phyloP scores from a whole-genome alignment of 2,329 filamentous ascomycete species.

The Trichophyton simii region DNA sequence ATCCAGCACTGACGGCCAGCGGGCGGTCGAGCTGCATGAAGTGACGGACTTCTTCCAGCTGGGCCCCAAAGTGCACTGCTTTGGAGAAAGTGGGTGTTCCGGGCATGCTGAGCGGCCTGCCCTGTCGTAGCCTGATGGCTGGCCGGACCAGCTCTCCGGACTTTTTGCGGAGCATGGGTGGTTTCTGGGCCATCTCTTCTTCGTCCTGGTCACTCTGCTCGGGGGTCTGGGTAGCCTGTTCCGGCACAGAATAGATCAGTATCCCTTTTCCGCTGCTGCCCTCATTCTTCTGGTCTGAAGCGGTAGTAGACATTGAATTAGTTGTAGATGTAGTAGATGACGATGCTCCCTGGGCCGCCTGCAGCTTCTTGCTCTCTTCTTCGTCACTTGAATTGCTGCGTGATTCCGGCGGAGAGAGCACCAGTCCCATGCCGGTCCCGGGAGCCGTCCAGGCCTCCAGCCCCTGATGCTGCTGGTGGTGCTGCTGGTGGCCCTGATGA shows the following conservation, averaged over 20 bases:
- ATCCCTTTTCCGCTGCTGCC: background rate
- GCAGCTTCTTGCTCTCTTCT: slow-evolving; percentile 41
- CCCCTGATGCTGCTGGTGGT: background rate
- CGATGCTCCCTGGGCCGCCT: background rate
- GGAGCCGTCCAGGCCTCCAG: slow-evolving; percentile 25
- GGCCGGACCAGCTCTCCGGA: slow-evolving; percentile 93
- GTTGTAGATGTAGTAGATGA: no score
- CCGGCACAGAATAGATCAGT: slow-evolving; percentile 8
- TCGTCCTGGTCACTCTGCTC: slow-evolving; percentile 46
- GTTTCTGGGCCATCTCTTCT: slow-evolving; percentile 51
- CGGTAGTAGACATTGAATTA: no score
- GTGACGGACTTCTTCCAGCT: slow-evolving; percentile 89
- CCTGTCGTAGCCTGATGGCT: slow-evolving; percentile 64
- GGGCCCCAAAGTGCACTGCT: slow-evolving; percentile 95
- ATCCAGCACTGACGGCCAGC: slow-evolving; percentile 87
- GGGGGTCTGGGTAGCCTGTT: slow-evolving; percentile 23
- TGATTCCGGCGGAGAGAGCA: slow-evolving; percentile 87
- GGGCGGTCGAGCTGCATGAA: slow-evolving; percentile 90
- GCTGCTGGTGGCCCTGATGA: background rate
- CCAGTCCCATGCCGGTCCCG: slow-evolving; percentile 52
- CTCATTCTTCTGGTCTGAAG: background rate
- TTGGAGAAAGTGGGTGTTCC: slow-evolving; percentile 93
- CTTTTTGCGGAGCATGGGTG: slow-evolving; percentile 95
- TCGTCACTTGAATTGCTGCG: slow-evolving; percentile 71
- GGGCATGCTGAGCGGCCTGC: slow-evolving; percentile 89